Evolutionary conservation across 176 grass and related monocot genomes (phyloP).

Genomic region (Alloteropsis semialata): DNA sequence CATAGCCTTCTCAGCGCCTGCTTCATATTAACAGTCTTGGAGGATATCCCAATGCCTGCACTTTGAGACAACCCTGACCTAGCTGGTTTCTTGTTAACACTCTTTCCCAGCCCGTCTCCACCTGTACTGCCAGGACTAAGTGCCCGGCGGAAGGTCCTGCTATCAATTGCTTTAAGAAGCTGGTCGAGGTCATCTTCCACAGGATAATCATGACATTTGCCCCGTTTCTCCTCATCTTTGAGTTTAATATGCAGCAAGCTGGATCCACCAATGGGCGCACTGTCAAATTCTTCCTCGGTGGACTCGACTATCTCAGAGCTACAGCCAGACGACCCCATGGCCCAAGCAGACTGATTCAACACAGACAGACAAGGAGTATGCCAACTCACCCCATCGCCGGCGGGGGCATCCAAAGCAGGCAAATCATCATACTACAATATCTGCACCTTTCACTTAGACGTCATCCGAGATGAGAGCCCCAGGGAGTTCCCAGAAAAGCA

Average conservation of each 20-base stretch:
- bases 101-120: slow-evolving; percentile 34
- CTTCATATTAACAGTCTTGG: slow-evolving; percentile 87
- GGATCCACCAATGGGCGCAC: slow-evolving; percentile 32
- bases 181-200: slow-evolving; percentile 68
- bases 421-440: slow-evolving; percentile 27
- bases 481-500: slow-evolving; percentile 10
- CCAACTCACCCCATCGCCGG: slow-evolving; percentile 27
- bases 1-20: slow-evolving; percentile 80
- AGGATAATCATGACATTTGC: slow-evolving; percentile 30
- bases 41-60: slow-evolving; percentile 62
- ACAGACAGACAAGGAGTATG: slow-evolving; percentile 20
- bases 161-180: slow-evolving; percentile 78
- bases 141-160: slow-evolving; percentile 39
- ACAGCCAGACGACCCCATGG: slow-evolving; percentile 64
- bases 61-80: slow-evolving; percentile 45
- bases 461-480: slow-evolving; percentile 17
- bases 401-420: slow-evolving; percentile 5
- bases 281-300: slow-evolving; percentile 61
- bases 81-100: slow-evolving; percentile 45
- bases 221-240: slow-evolving; percentile 48
- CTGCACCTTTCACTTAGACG: slow-evolving; percentile 37
- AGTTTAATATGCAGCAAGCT: slow-evolving; percentile 55
- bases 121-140: slow-evolving; percentile 43
- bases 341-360: slow-evolving; percentile 29
- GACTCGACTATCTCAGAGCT: slow-evolving; percentile 93